A percentile compares a stretch with the other conserved stretches of the same genome.
These are phyloP conservation scores for Phytophthora tubulina DNA, from an alignment of 352 stramenopile genomes.

Conservation along the genomic window DNA sequence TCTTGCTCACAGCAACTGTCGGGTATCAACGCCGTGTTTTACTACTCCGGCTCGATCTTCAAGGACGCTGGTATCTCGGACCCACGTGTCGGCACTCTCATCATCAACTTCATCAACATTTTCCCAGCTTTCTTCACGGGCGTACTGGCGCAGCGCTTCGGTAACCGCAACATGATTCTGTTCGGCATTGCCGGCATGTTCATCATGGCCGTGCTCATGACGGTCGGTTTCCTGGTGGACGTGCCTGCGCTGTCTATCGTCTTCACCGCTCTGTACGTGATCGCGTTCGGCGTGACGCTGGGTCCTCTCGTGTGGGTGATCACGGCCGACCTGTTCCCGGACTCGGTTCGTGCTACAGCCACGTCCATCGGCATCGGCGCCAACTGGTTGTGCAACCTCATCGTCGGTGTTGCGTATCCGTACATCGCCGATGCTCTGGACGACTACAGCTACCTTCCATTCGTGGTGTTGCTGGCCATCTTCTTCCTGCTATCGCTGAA, in stretches of 20 bases:
- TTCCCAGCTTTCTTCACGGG: conserved; percentile 26
- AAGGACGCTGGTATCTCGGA: conserved; percentile 26
- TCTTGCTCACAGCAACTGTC: conserved; percentile 56
- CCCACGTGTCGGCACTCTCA: conserved; percentile 18
- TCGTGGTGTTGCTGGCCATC: conserved; percentile 53
- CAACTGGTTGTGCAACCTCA: conserved; percentile 63
- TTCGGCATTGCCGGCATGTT: conserved; percentile 46
- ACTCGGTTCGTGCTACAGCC: conserved; percentile 35
- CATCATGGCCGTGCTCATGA: conserved; percentile 36
- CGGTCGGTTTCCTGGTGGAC: conserved; percentile 35
- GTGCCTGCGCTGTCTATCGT: conserved; percentile 36
- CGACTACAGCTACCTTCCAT: conserved; percentile 58
- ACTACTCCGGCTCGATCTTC: conserved; percentile 28
- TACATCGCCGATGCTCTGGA: conserved; percentile 52
- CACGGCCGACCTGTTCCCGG: conserved; percentile 31
- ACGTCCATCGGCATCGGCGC: conserved; percentile 50
- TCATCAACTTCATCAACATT: conserved; percentile 35
- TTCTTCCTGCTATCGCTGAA: conserved; percentile 52
- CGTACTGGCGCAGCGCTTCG: conserved; percentile 54
- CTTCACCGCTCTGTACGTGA: conserved; percentile 32
- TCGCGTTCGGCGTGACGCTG: conserved; percentile 24
- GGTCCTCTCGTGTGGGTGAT: conserved; percentile 31
- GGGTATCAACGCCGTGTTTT: conserved; percentile 53
- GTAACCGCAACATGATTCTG: conserved; percentile 53
- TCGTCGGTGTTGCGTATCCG: conserved; percentile 62